Conservation (phyloP, 2,329 filamentous ascomycete species). For the Aspergillus bombycis region DNA sequence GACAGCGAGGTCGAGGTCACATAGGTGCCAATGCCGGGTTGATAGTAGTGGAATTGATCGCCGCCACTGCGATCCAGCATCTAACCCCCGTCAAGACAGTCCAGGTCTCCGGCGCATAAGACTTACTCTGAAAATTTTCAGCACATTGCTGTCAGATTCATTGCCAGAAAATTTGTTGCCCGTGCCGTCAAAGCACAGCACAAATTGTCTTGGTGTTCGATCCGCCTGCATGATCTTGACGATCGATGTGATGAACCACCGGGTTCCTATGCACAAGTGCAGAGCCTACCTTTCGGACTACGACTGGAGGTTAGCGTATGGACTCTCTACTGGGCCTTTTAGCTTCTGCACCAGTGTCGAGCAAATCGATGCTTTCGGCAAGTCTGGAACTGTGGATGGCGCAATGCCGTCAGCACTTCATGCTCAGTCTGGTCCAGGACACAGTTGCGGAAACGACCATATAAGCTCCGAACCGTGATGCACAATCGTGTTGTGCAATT, state of each 20-base stretch:
- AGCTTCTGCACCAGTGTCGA: accelerated
- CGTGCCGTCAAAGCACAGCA: conserved; percentile 50
- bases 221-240: neutral
- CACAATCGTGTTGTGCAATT: neutral
- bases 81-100: conserved; percentile 13
- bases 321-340: neutral
- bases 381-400: neutral
- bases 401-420: neutral
- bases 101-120: neutral
- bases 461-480: neutral
- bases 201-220: conserved; percentile 40
- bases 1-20: conserved; percentile 40
- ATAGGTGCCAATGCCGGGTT: conserved; percentile 51
- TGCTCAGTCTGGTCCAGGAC: neutral
- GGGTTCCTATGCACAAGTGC: neutral
- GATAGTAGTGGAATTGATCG: conserved; percentile 48
- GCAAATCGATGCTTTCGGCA: neutral
- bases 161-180: conserved; percentile 49
- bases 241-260: neutral
- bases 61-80: conserved; percentile 46
- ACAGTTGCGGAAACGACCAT: neutral
- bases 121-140: conserved; percentile 50
- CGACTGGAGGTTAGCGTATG: accelerated
- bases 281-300: neutral
- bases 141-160: conserved; percentile 50